Conservation (phyloP, 805 yeast genomes). For the Starmerella vaccinii region DNA sequence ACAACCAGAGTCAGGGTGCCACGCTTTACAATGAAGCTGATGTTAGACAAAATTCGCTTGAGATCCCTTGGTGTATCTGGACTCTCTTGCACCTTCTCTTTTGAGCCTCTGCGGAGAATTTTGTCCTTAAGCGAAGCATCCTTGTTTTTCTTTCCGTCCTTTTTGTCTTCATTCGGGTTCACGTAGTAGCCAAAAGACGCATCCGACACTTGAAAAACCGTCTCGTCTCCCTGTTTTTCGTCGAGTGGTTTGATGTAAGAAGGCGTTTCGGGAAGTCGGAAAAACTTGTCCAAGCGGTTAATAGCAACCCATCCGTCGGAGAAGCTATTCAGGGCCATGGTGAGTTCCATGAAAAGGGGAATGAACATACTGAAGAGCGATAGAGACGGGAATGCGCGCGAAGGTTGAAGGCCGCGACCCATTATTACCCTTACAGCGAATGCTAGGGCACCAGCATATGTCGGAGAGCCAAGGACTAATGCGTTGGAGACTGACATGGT, state of each 20-base stretch:
- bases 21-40: conserved; percentile 43
- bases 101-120: neutral
- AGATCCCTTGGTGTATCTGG: neutral
- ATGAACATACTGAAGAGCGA: conserved; percentile 2
- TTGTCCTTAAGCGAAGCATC: neutral
- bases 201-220: conserved; percentile 2
- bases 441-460: conserved; percentile 13
- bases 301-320: neutral
- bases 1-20: conserved; percentile 67
- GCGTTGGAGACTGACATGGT: conserved; percentile 1
- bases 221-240: neutral
- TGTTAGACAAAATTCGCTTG: conserved; percentile 30
- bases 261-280: conserved; percentile 32
- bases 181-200: conserved; percentile 3
- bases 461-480: conserved; percentile 13
- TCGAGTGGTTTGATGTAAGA: conserved; percentile 23
- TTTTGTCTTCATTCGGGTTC: too few relatives aligned
- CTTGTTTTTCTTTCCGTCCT: neutral
- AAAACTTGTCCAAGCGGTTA: neutral
- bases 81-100: neutral
- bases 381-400: neutral
- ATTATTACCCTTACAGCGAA: conserved; percentile 9
- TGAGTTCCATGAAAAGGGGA: neutral
- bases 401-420: conserved; percentile 7
- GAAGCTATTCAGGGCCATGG: neutral